These are phyloP conservation scores for Rhynchospora pubera DNA, from an alignment of 176 grass and related monocot species.

Conservation along the genomic window DNA sequence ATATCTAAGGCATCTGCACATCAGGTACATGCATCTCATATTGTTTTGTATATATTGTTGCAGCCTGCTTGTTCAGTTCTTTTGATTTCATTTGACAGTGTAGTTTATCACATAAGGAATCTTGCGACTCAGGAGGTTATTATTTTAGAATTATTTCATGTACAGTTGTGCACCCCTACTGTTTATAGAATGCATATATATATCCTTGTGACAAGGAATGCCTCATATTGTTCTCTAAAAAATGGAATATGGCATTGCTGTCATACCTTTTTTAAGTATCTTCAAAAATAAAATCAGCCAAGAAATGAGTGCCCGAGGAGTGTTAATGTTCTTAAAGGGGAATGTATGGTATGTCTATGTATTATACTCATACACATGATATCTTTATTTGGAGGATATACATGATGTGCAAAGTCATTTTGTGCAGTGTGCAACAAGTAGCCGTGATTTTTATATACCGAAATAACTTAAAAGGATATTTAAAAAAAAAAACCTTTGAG, in stretches of 20 bases:
- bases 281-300: not conserved
- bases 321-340: not conserved
- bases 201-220: not conserved
- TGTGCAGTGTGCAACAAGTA: not conserved
- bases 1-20: conserved; percentile 98
- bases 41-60: conserved; percentile 9
- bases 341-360: not conserved
- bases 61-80: not conserved
- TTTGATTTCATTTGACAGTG: not conserved
- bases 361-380: not conserved
- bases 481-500: too few species aligned
- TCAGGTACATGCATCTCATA: conserved; percentile 43
- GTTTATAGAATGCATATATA: not conserved
- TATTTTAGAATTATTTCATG: not conserved
- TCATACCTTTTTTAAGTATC: not conserved
- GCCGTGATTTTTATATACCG: too few species aligned
- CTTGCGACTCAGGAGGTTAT: conserved; percentile 7
- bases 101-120: conserved; percentile 9
- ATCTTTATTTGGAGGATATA: not conserved
- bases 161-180: not conserved
- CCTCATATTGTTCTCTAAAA: not conserved
- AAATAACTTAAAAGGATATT: too few species aligned
- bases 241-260: not conserved
- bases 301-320: not conserved
- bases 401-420: not conserved